phyloP scores from a whole-genome alignment of 805 yeast genomes.

The Schwanniomyces yamadae region DNA sequence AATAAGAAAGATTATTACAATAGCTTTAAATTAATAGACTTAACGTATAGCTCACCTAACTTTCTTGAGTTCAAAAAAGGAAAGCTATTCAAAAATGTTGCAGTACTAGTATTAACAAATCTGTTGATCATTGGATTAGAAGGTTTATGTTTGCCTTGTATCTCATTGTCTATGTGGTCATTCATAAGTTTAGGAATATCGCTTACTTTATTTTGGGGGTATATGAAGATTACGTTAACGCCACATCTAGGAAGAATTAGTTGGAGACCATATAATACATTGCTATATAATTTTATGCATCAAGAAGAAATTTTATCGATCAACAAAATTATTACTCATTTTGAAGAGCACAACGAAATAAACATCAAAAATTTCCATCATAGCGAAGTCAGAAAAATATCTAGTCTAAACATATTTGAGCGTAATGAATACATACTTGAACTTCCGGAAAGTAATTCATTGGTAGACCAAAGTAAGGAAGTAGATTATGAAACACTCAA shows the following conservation, averaged over 20 bases:
- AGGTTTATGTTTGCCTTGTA: constrained; percentile 14
- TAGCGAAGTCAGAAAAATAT: constrained; percentile 22
- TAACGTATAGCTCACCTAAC: constrained; percentile 15
- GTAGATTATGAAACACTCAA: constrained; percentile 8
- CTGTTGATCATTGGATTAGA: constrained; percentile 19
- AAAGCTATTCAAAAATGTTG: background rate
- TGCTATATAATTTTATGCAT: constrained; percentile 25
- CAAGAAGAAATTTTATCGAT: constrained; percentile 30
- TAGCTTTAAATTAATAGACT: constrained; percentile 27
- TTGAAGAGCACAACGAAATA: constrained; percentile 43
- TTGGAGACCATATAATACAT: constrained; percentile 35
- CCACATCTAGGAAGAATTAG: constrained; percentile 28
- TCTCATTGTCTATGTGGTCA: constrained; percentile 13
- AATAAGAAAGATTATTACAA: constrained; percentile 26
- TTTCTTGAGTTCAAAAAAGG: constrained; percentile 15
- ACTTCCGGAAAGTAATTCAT: constrained; percentile 11
- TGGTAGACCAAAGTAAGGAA: background rate
- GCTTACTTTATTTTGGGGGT: constrained; percentile 6
- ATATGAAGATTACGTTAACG: constrained; percentile 8
- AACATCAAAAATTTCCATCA: constrained; percentile 41
- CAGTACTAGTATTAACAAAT: constrained; percentile 1
- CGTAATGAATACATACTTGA: constrained; percentile 26
- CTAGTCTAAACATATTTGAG: constrained; percentile 16
- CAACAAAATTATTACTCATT: constrained; percentile 36
- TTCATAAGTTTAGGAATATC: constrained; percentile 6